Conservation (phyloP, 257 asterid species). For the Solanum corneliomulleri region DNA sequence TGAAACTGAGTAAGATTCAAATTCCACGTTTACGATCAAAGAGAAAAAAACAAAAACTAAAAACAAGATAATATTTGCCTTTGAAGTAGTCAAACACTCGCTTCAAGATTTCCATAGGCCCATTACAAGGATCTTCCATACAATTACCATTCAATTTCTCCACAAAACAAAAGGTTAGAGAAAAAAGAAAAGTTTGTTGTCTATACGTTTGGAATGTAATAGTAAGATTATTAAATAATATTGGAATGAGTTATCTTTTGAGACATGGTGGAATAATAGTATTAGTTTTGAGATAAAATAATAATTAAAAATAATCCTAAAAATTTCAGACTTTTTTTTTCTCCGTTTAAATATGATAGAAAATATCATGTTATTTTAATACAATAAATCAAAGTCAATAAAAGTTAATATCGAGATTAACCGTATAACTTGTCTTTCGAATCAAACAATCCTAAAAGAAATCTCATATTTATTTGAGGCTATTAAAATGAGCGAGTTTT, state of each 20-base stretch:
- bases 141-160: neutral
- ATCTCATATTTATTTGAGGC: neutral
- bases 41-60: no score
- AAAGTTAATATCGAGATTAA: neutral
- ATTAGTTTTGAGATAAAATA: neutral
- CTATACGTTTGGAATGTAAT: neutral
- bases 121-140: neutral
- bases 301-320: neutral
- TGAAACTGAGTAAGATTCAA: no score
- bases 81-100: neutral
- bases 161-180: neutral
- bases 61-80: neutral
- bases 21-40: no score
- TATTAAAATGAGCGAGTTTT: neutral
- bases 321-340: neutral
- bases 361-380: neutral
- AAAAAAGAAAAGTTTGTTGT: neutral
- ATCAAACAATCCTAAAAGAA: neutral
- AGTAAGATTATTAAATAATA: neutral
- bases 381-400: neutral
- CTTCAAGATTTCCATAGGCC: neutral
- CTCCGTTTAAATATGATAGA: neutral
- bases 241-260: neutral
- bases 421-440: neutral
- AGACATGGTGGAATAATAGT: neutral